Conservation (phyloP, 1,139 yeast species). For the Pichia sp. region DNA sequence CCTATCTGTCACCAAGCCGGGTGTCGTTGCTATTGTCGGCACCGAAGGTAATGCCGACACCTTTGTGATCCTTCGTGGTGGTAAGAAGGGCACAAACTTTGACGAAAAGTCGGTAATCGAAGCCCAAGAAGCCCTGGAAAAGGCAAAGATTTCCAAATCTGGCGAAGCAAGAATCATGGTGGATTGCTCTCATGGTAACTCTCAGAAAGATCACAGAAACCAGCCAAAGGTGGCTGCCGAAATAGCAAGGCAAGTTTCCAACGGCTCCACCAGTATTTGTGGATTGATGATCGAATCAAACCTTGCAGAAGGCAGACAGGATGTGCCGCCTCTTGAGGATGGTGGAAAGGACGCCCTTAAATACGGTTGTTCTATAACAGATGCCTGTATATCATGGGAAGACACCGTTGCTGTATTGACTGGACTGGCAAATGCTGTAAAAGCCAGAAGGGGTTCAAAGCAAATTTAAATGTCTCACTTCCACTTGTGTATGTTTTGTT, state of each 20-base stretch:
- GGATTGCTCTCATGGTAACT: slow-evolving; percentile 97
- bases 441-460: slow-evolving; percentile 53
- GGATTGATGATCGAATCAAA: slow-evolving; percentile 97
- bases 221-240: slow-evolving; percentile 88
- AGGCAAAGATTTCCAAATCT: slow-evolving; percentile 50
- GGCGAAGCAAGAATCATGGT: slow-evolving; percentile 78
- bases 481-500: not conserved
- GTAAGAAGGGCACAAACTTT: slow-evolving; percentile 85
- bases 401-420: slow-evolving; percentile 70
- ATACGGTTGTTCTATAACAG: slow-evolving; percentile 94
- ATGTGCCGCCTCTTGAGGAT: slow-evolving; percentile 60
- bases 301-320: slow-evolving; percentile 87
- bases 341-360: slow-evolving; percentile 71
- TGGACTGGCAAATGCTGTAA: slow-evolving; percentile 72
- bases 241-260: slow-evolving; percentile 70
- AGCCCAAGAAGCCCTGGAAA: slow-evolving; percentile 61
- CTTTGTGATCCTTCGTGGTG: slow-evolving; percentile 92
- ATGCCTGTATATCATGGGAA: slow-evolving; percentile 92
- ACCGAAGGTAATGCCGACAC: slow-evolving; percentile 92
- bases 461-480: not conserved
- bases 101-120: slow-evolving; percentile 68
- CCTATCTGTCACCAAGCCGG: slow-evolving; percentile 88
- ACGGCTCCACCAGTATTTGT: slow-evolving; percentile 75
- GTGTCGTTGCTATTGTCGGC: slow-evolving; percentile 91
- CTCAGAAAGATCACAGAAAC: slow-evolving; percentile 81